phyloP scores from a whole-genome alignment of 176 grass and related monocot species.

The Ampelocalamus luodianensis region DNA sequence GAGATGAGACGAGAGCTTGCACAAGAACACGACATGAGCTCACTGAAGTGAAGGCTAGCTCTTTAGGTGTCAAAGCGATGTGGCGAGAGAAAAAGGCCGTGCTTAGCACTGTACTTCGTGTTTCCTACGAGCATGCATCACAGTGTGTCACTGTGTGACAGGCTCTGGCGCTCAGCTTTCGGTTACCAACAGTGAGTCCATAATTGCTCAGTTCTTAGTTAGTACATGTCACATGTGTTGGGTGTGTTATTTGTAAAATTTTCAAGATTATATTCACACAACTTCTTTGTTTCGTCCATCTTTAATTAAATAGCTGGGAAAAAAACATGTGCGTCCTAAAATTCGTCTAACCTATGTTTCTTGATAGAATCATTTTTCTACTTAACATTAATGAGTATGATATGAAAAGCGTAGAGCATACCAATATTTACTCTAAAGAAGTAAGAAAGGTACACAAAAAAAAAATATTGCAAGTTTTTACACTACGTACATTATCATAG shows the following conservation, averaged over 20 bases:
- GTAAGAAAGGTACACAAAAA: not conserved
- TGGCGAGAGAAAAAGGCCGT: constrained; percentile 1
- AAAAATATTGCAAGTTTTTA: not conserved
- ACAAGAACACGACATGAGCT: constrained; percentile 21
- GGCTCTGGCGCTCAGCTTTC: constrained; percentile 16
- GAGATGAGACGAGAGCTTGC: not conserved
- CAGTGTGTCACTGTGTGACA: constrained; percentile 8
- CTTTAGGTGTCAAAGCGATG: not conserved
- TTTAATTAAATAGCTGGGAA: not conserved
- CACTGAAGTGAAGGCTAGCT: not conserved
- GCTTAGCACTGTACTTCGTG: constrained; percentile 3
- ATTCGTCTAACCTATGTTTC: not conserved
- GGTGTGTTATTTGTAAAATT: not conserved
- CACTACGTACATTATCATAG: not conserved
- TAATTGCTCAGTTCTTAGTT: not conserved
- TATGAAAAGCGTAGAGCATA: not conserved
- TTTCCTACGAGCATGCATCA: constrained; percentile 25
- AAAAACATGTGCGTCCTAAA: not conserved
- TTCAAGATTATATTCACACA: not conserved
- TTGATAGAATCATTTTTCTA: not conserved
- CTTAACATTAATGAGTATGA: not conserved
- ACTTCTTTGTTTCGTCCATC: not conserved
- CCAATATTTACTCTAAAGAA: not conserved
- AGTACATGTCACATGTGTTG: not conserved
- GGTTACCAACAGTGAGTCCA: not conserved